Conservation (phyloP, 2,329 filamentous ascomycete species). For the Pezicula neosporulosa region DNA sequence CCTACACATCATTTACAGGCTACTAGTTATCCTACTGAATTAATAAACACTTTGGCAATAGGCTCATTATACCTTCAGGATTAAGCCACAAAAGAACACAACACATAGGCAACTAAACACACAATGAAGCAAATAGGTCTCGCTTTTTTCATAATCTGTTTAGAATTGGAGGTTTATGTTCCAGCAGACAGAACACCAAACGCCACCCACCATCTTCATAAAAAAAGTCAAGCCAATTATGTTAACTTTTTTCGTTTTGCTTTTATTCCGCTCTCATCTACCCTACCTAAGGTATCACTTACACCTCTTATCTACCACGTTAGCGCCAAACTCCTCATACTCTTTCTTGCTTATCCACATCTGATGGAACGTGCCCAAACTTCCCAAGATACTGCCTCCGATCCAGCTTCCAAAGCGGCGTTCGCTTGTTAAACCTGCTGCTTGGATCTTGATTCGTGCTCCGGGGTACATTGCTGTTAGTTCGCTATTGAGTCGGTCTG, state of each 20-base stretch:
- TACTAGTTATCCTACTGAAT: too few relatives aligned
- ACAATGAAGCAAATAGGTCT: too few relatives aligned
- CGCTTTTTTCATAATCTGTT: too few relatives aligned
- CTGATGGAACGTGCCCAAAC: constrained; percentile 96
- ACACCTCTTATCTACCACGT: constrained; percentile 94
- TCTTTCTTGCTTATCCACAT: constrained; percentile 99
- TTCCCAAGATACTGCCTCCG: constrained; percentile 91
- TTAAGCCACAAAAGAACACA: too few relatives aligned
- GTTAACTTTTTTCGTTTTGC: constrained; percentile 7
- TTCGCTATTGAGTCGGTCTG: constrained; percentile 84
- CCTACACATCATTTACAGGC: too few relatives aligned
- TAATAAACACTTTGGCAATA: too few relatives aligned
- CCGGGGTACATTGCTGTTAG: constrained; percentile 79
- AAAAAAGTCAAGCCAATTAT: constrained; percentile 1
- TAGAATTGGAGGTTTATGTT: constrained; percentile 10
- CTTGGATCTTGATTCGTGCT: constrained; percentile 82
- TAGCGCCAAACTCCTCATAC: constrained; percentile 90
- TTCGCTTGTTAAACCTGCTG: constrained; percentile 82
- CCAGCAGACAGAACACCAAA: constrained; percentile 18
- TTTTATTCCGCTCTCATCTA: constrained; percentile 3
- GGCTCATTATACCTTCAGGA: too few relatives aligned
- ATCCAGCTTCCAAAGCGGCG: constrained; percentile 93
- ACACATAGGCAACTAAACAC: too few relatives aligned
- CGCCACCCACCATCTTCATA: constrained; percentile 9
- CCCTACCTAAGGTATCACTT: constrained; percentile 51